Evolutionary conservation across 345 rosid species (phyloP).

Genomic region (Rhizophora mangle): DNA sequence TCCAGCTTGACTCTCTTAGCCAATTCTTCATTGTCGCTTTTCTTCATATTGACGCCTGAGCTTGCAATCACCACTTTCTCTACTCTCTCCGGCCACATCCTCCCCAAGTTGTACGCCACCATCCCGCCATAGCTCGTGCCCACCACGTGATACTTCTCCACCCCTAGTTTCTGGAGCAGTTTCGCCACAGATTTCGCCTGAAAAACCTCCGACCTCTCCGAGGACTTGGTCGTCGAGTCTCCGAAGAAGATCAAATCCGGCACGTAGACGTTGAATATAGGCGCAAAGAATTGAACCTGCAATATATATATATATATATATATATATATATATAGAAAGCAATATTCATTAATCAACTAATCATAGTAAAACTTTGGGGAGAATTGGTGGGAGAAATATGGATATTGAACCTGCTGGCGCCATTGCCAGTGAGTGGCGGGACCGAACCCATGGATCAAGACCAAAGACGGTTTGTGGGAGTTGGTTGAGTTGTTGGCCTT

Average conservation of each 20-base stretch:
- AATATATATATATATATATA: background rate
- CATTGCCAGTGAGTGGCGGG: slow-evolving; percentile 78
- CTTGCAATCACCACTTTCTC: slow-evolving; percentile 84
- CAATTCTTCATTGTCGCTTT: slow-evolving; percentile 46
- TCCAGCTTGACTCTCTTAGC: slow-evolving; percentile 46
- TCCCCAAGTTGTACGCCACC: slow-evolving; percentile 79
- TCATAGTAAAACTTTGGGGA: too few species aligned
- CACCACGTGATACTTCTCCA: slow-evolving; percentile 45
- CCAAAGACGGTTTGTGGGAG: slow-evolving; percentile 41
- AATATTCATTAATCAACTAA: too few species aligned
- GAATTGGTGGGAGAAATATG: background rate
- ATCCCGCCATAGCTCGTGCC: slow-evolving; percentile 97
- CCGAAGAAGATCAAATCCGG: slow-evolving; percentile 86
- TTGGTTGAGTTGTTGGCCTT: background rate
- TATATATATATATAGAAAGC: too few species aligned
- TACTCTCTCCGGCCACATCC: slow-evolving; percentile 62
- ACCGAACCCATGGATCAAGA: slow-evolving; percentile 88
- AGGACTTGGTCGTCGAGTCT: slow-evolving; percentile 49
- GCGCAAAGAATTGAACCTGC: slow-evolving; percentile 52
- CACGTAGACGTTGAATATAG: slow-evolving; percentile 50
- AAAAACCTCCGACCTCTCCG: slow-evolving; percentile 65
- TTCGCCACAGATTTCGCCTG: slow-evolving; percentile 60
- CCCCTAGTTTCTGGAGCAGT: slow-evolving; percentile 46
- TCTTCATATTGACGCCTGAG: slow-evolving; percentile 64
- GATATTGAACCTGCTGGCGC: slow-evolving; percentile 43